phyloP scores from a whole-genome alignment of 331 rosid genomes.

The Quercus tomentella region DNA sequence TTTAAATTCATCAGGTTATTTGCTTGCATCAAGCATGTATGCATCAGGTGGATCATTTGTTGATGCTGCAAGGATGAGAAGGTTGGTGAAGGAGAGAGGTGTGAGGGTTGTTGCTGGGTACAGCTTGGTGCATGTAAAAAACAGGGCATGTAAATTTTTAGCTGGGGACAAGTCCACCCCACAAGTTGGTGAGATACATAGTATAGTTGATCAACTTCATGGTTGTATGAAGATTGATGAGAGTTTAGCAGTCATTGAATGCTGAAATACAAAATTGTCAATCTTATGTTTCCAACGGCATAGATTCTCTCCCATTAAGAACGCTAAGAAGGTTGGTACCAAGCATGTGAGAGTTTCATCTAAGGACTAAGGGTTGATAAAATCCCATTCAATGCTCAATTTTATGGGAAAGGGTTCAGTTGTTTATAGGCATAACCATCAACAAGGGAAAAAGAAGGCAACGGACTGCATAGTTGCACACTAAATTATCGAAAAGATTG shows the following conservation, averaged over 20 bases:
- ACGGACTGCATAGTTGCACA: no score
- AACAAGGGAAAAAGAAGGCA: no score
- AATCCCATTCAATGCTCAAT: no score
- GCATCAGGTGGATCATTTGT: conserved; percentile 26
- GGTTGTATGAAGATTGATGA: conserved; percentile 22
- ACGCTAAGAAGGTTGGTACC: no score
- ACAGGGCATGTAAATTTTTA: conserved; percentile 29
- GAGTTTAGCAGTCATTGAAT: background rate
- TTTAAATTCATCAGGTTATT: conserved; percentile 30
- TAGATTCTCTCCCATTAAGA: no score
- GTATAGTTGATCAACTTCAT: conserved; percentile 24
- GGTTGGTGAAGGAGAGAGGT: conserved; percentile 34
- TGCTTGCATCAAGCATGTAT: conserved; percentile 33
- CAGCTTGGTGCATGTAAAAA: conserved; percentile 32
- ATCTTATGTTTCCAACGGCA: background rate
- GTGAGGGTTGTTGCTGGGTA: conserved; percentile 40
- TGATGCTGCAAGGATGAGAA: conserved; percentile 33
- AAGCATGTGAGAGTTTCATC: no score
- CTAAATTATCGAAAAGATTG: no score
- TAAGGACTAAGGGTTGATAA: no score
- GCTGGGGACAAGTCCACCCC: conserved; percentile 36
- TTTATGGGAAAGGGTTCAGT: no score
- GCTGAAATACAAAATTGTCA: background rate
- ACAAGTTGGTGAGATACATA: conserved; percentile 15
- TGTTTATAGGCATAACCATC: no score